Conservation (phyloP, 371 early-diverging fungal genomes). For the Mucor lusitanicus region DNA sequence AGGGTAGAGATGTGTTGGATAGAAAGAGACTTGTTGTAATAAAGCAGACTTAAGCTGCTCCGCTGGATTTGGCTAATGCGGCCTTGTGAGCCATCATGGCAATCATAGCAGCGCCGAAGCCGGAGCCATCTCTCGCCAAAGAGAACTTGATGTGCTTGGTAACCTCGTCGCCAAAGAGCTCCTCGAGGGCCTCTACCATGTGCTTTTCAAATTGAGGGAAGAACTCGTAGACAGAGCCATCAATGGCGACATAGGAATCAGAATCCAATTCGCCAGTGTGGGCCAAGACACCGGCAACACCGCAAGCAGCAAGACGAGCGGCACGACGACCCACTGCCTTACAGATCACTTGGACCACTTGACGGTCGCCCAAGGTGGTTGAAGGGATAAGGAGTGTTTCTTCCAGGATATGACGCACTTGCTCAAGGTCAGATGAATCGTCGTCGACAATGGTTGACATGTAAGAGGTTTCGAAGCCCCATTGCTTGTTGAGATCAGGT, state of each 20-base stretch:
- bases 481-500: slow-evolving; percentile 64
- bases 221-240: slow-evolving; percentile 88
- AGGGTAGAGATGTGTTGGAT: neutral
- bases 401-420: slow-evolving; percentile 78
- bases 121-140: slow-evolving; percentile 46
- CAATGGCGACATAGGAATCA: slow-evolving; percentile 56
- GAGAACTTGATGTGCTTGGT: slow-evolving; percentile 27
- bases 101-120: slow-evolving; percentile 52
- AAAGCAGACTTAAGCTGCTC: neutral
- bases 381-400: slow-evolving; percentile 60
- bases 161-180: slow-evolving; percentile 63
- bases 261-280: slow-evolving; percentile 52
- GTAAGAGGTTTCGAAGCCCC: slow-evolving; percentile 86
- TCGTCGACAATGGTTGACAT: slow-evolving; percentile 89
- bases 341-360: slow-evolving; percentile 76
- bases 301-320: slow-evolving; percentile 82
- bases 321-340: slow-evolving; percentile 82
- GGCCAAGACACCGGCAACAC: slow-evolving; percentile 62
- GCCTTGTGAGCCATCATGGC: slow-evolving; percentile 44
- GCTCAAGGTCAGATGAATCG: slow-evolving; percentile 58
- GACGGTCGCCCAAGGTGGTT: slow-evolving; percentile 81
- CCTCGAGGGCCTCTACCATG: slow-evolving; percentile 67
- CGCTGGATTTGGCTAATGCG: neutral
- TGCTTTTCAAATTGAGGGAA: slow-evolving; percentile 81
- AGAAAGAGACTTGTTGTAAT: neutral